A percentile compares a stretch with the other conserved stretches of the same genome.
phyloP scores from a whole-genome alignment of 2,329 filamentous ascomycete genomes.

The Bipolaris sorokiniana region DNA sequence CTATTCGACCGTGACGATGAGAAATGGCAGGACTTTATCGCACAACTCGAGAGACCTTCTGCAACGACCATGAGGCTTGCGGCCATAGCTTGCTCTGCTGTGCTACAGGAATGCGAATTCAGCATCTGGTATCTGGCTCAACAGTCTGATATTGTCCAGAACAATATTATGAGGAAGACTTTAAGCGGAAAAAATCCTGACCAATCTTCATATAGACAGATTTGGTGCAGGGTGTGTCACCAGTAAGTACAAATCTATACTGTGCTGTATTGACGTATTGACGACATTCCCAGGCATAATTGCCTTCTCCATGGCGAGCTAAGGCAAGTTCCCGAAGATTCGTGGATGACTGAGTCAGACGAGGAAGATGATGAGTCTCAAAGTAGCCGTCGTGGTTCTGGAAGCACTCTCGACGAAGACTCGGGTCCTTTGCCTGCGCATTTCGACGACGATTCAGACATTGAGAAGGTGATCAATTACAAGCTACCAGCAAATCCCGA shows the following conservation, averaged over 20 bases:
- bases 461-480: conserved; percentile 37
- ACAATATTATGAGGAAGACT: conserved; percentile 12
- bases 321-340: conserved; percentile 34
- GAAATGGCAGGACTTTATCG: conserved; percentile 43
- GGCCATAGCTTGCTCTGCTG: conserved; percentile 46
- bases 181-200: conserved; percentile 1
- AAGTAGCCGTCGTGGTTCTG: conserved; percentile 6
- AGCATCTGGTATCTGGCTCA: conserved; percentile 52
- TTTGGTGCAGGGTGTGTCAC: conserved; percentile 42
- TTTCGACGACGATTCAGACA: conserved; percentile 25
- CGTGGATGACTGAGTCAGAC: conserved; percentile 11
- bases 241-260: conserved; percentile 27
- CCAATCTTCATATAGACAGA: conserved; percentile 27
- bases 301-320: conserved; percentile 53
- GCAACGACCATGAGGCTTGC: conserved; percentile 36
- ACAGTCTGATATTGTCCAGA: conserved; percentile 28
- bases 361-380: conserved; percentile 11
- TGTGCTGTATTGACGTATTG: background rate
- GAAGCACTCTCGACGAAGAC: background rate
- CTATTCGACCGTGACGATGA: conserved; percentile 34
- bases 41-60: conserved; percentile 34
- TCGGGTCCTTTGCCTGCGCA: conserved; percentile 15
- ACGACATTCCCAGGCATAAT: conserved; percentile 33
- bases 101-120: conserved; percentile 44
- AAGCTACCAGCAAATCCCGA: conserved; percentile 25